Evolutionary conservation across 768 basidiomycete species (phyloP).

Genomic region (Jaapia argillacea): DNA sequence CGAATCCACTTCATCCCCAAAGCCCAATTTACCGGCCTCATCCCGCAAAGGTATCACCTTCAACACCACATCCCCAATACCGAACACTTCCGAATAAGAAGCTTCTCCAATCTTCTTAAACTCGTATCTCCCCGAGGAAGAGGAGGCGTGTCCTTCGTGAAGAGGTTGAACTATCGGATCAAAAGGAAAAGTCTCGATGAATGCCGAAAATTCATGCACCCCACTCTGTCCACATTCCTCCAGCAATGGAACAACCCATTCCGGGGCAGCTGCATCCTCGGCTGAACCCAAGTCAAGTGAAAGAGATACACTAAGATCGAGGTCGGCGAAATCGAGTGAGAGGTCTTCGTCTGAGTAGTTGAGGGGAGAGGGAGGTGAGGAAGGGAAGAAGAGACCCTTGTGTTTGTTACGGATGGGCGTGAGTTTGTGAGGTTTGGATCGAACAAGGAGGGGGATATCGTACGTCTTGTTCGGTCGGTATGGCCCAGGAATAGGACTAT

Average conservation of each 20-base stretch:
- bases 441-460: not conserved
- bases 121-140: conserved; percentile 12
- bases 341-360: conserved; percentile 46
- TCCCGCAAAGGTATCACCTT: conserved; percentile 77
- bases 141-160: conserved; percentile 15
- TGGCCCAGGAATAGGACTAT: too few relatives aligned
- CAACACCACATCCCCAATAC: conserved; percentile 80
- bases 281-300: too few relatives aligned
- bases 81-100: conserved; percentile 93
- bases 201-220: conserved; percentile 71
- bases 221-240: conserved; percentile 60
- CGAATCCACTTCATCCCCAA: conserved; percentile 32
- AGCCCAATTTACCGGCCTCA: conserved; percentile 20
- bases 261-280: conserved; percentile 32
- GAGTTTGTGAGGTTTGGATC: conserved; percentile 43
- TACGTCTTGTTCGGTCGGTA: too few relatives aligned
- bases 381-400: conserved; percentile 21
- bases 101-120: conserved; percentile 94
- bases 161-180: conserved; percentile 50
- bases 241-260: conserved; percentile 54
- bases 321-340: conserved; percentile 34
- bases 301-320: conserved; percentile 22
- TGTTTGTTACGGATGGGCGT: conserved; percentile 54
- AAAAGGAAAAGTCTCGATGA: conserved; percentile 72
- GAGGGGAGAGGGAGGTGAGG: conserved; percentile 44